Conservation (phyloP, 148 eudicot genomes). For the Silene conica region DNA sequence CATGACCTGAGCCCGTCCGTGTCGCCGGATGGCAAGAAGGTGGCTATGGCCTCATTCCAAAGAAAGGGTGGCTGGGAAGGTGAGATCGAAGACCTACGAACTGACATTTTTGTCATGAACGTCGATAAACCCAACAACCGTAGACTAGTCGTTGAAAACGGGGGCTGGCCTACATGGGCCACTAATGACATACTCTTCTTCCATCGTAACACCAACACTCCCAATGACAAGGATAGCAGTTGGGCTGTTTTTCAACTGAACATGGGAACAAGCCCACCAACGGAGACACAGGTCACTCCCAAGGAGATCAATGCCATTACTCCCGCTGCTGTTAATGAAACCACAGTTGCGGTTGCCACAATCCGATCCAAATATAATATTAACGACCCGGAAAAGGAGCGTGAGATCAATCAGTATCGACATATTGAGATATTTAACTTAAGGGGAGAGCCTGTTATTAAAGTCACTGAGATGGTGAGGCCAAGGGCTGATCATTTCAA, state of each 20-base stretch:
- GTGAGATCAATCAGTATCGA: constrained; percentile 10
- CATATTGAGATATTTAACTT: constrained; percentile 21
- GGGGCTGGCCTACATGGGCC: constrained; percentile 28
- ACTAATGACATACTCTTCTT: constrained; percentile 19
- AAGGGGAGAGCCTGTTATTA: neutral
- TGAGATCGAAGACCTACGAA: constrained; percentile 16
- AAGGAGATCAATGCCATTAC: constrained; percentile 17
- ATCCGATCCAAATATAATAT: neutral
- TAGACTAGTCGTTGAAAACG: constrained; percentile 8
- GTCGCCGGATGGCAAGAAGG: constrained; percentile 17
- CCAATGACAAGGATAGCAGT: constrained; percentile 5
- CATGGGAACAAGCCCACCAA: neutral
- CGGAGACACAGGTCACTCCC: constrained; percentile 10
- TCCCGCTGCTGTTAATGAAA: constrained; percentile 16
- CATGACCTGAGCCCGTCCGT: constrained; percentile 20
- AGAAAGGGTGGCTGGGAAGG: constrained; percentile 20
- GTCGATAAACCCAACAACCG: constrained; percentile 14
- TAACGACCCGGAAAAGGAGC: constrained; percentile 1
- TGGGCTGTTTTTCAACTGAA: constrained; percentile 22
- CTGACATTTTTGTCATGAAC: constrained; percentile 20
- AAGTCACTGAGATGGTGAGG: neutral
- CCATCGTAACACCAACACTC: constrained; percentile 15
- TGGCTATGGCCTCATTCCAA: constrained; percentile 20
- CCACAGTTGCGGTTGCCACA: constrained; percentile 17
- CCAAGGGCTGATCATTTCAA: constrained; percentile 21